Evolutionary conservation across 1,284 basidiomycete species (phyloP).

Genomic region (Papiliotrema laurentii): DNA sequence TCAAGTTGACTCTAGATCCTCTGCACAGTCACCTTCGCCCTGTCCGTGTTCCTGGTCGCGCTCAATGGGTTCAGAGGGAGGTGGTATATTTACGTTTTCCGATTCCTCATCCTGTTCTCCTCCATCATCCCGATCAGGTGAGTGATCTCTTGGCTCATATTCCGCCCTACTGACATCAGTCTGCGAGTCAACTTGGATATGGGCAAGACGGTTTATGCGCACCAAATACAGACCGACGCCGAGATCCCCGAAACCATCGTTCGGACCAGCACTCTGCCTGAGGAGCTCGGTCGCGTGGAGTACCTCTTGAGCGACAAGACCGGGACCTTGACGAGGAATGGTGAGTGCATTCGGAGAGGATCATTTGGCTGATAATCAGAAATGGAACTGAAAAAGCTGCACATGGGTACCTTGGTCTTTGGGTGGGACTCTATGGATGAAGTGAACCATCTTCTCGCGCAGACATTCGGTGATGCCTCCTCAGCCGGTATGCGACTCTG

Average conservation of each 20-base stretch:
- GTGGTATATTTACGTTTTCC: conserved; percentile 95
- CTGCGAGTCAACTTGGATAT: conserved; percentile 97
- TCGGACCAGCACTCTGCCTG: conserved; percentile 91
- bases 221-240: conserved; percentile 85
- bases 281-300: conserved; percentile 93
- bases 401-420: conserved; percentile 98
- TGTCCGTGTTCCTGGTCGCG: conserved; percentile 87
- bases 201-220: conserved; percentile 97
- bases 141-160: conserved; percentile 26
- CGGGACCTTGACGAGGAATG: conserved; percentile 95
- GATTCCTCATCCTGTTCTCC: conserved; percentile 96
- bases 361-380: conserved; percentile 53
- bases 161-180: conserved; percentile 50
- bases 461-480: conserved; percentile 63
- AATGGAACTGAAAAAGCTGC: conserved; percentile 98
- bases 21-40: conserved; percentile 85
- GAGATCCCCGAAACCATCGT: conserved; percentile 97
- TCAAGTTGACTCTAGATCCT: no score
- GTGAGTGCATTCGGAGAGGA: conserved; percentile 50
- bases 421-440: conserved; percentile 98
- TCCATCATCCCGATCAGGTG: conserved; percentile 99
- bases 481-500: conserved; percentile 12
- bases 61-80: conserved; percentile 92
- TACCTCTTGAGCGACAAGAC: conserved; percentile 97
- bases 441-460: conserved; percentile 77